Base-by-base conservation (phyloP, 2,329 filamentous ascomycete genomes). In the Penicillium paneum region DNA sequence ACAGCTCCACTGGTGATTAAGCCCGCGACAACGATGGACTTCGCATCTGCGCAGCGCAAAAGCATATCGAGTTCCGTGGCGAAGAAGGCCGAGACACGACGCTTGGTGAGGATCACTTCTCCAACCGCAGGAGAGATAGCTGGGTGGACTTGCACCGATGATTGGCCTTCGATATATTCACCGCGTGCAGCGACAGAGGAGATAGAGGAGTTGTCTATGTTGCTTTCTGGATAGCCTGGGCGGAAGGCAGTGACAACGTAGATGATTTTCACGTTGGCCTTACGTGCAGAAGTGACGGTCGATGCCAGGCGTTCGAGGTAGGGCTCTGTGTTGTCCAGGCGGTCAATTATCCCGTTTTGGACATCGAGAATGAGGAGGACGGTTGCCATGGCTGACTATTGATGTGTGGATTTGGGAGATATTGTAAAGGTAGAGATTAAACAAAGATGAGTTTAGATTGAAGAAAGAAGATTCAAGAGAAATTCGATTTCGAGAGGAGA, bases 291-390 rank as follows among this genome's bases (percentile, higher is more conserved):
- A 2, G 56, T 39, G 28, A 68, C 49, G 1, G 60, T 57, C 10
- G 54, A 42, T 11, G 54, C 49, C 8, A 68, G 48, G n/a, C 58
- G 61, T 24, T 61, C n/a, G 10, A 73, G 59, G 52, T 68, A 74
- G 26, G 52, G n/a, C 7, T 51, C 34, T 31, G 55, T 52, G 24
- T 54, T 45, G 8, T 59, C 39, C 15, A 71, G 21, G 24, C 56
- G 61, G 19, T 64, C 54, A 34, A 74, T 10, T 38, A 67, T 61
- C 40, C 67, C 69, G 17, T 57, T 64, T 57, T 75, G 71, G 41
- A 74, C 35, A 58, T 75, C 72, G 41, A 75, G 67, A 43, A 74
- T 57, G 35, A 75, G 59, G 7, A 75, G 61, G 8, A 70, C 70
- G 7, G 68, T 68, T 44, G 63, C 36, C 50, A 53, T 51, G 3